Evolutionary conservation across 1,139 yeast genomes (phyloP), one percentile per base, ranked within the genome.

Genomic region (Saccharomycopsis phalli): DNA sequence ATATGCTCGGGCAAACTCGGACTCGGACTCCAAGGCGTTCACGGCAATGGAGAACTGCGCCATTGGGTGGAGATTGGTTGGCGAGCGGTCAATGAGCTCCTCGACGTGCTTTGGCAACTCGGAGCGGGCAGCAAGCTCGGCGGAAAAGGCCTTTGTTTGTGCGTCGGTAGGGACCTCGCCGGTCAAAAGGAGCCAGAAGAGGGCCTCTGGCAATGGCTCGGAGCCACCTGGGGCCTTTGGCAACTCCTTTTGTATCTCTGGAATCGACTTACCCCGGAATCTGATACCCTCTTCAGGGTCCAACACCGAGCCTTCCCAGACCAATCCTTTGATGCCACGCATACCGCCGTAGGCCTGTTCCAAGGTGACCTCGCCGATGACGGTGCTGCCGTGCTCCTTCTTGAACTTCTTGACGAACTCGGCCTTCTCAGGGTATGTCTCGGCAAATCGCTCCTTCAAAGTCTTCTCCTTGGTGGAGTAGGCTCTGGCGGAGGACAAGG

Each of bases 301-400:
- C 63, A 91, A 74, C 44, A 91, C 98, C 45, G 97, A 88, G 58
- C 98, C 98, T 74, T 91, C 97, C 97, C 97, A 91, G 48, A 91
- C 96, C 56, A 91, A 74, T 59, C 95, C 95, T 69, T 84, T 84
- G 69, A 88, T 83, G 65, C 96, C 96, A 69, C 96, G 81, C 95
- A 84, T 86, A 76, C 98, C 98, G 74, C 97, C 98, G 69, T 91
- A 91, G 41, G 95, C 95, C 71, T 91, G 97, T 67, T 86, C 95
- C 53, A 91, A 74, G 51, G 79, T 71, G 53, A 88, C 94, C 69
- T 91, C 95, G 55, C 95, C 97, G 57, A 93, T 86, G 48, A 63
- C 91, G 57, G 93, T 80, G 63, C 79, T 74, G 59, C 96, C 96
- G 62, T 87, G 73, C 57, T 84, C 91, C 63, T 82, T 73, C 66